These are phyloP conservation scores for Suzukiozyma palmioleophila DNA, from an alignment of 1,139 yeast genomes.

Conservation along the genomic window DNA sequence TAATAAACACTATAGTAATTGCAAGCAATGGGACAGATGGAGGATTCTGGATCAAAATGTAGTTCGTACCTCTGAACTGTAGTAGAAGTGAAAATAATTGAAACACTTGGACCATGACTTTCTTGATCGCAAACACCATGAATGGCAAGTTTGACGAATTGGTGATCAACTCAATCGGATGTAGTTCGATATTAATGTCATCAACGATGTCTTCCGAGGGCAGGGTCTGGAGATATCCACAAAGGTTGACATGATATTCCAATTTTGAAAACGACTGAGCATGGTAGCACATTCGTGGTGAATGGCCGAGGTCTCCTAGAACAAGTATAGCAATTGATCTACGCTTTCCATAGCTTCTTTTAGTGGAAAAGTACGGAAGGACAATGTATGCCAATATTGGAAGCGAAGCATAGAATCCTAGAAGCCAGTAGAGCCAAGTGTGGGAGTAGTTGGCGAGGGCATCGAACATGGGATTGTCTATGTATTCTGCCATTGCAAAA, in stretches of 20 bases:
- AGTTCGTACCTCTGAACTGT: constrained; percentile 59
- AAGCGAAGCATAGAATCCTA: constrained; percentile 30
- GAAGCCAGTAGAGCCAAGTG: constrained; percentile 36
- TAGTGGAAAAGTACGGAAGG: constrained; percentile 25
- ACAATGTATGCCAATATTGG: constrained; percentile 35
- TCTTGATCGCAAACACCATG: constrained; percentile 52
- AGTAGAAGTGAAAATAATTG: constrained; percentile 45
- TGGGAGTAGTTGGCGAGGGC: constrained; percentile 27
- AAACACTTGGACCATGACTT: constrained; percentile 54
- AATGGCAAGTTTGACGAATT: constrained; percentile 48
- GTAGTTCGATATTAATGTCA: constrained; percentile 48
- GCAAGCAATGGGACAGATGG: constrained; percentile 84
- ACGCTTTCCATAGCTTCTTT: constrained; percentile 20
- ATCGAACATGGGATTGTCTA: constrained; percentile 25
- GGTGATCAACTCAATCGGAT: constrained; percentile 43
- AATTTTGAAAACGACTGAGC: constrained; percentile 68
- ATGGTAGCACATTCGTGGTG: constrained; percentile 94
- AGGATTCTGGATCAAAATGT: constrained; percentile 84
- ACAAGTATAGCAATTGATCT: constrained; percentile 72
- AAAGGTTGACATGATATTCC: constrained; percentile 74
- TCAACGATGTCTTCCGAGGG: constrained; percentile 50
- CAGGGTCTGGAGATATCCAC: constrained; percentile 73
- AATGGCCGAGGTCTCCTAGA: constrained; percentile 90
- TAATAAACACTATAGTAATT: constrained; percentile 53
- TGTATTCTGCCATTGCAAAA: constrained; percentile 13